These are phyloP conservation scores for Trichoderma sp. DNA, from an alignment of 2,329 filamentous ascomycete species.

Conservation along the genomic window DNA sequence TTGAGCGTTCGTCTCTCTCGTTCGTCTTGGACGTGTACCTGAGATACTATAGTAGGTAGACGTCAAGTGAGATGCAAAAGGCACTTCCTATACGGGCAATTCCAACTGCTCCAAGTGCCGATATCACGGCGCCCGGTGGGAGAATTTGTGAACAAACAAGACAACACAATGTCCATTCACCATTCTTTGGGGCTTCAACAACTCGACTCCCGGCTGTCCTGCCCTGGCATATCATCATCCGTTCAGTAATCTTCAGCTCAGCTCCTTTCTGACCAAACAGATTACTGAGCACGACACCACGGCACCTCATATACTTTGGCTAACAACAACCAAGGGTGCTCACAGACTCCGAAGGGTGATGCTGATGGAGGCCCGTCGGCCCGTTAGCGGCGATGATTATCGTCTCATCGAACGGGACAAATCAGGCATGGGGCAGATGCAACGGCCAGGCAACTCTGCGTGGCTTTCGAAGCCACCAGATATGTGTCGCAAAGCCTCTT, in stretches of 20 bases:
- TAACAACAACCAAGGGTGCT: slow-evolving; percentile 2
- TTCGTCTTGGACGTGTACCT: background rate
- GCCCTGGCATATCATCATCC: background rate
- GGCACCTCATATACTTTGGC: background rate
- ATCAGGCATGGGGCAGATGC: slow-evolving; percentile 9
- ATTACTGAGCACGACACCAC: background rate
- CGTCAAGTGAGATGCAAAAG: background rate
- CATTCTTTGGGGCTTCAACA: slow-evolving; percentile 14
- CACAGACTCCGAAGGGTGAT: slow-evolving; percentile 10
- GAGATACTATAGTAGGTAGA: too few relatives aligned
- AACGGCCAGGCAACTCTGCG: slow-evolving; percentile 1
- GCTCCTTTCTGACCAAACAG: background rate
- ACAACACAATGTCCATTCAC: background rate
- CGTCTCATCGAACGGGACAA: background rate
- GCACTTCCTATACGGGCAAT: slow-evolving; percentile 9
- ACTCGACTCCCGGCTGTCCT: background rate
- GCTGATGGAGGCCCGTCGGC: slow-evolving; percentile 13
- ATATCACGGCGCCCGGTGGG: background rate
- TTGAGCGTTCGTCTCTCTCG: background rate
- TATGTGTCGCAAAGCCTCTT: slow-evolving; percentile 6
- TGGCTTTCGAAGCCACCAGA: background rate
- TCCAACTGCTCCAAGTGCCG: background rate
- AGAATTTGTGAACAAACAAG: slow-evolving; percentile 9
- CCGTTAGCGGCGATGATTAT: slow-evolving; percentile 17
- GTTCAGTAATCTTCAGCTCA: slow-evolving; percentile 14